Conservation (phyloP, 164 flowering plant genomes). For the Sedum album region DNA sequence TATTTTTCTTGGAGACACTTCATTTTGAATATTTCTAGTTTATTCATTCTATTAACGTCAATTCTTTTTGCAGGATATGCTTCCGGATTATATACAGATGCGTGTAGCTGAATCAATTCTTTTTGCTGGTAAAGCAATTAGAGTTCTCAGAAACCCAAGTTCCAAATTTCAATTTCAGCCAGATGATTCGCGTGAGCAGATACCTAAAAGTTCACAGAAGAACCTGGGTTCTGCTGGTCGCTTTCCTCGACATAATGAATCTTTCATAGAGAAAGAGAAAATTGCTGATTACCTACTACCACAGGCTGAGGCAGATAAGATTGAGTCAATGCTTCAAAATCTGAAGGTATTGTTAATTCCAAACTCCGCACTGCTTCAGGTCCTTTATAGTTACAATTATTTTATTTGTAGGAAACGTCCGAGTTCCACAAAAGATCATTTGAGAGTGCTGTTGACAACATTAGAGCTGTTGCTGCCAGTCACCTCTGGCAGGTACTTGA, state of each 20-base stretch:
- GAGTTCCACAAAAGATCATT: conserved; percentile 97
- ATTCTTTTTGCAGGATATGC: conserved; percentile 66
- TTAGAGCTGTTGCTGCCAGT: conserved; percentile 80
- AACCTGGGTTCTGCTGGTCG: conserved; percentile 39
- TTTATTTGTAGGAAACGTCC: conserved; percentile 63
- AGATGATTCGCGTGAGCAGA: conserved; percentile 31
- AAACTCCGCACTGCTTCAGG: background rate
- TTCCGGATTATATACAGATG: conserved; percentile 89
- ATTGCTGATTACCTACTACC: conserved; percentile 75
- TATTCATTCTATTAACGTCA: background rate
- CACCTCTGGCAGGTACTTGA: conserved; percentile 97
- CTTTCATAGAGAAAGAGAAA: conserved; percentile 24
- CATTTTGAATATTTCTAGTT: background rate
- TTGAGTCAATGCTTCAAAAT: conserved; percentile 72
- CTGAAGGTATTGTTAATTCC: conserved; percentile 46
- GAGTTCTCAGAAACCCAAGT: conserved; percentile 91
- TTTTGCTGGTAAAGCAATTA: conserved; percentile 92
- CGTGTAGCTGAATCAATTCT: conserved; percentile 88
- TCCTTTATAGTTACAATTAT: background rate
- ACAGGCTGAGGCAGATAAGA: conserved; percentile 87
- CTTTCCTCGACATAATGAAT: conserved; percentile 40
- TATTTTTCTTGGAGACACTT: background rate
- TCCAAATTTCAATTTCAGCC: conserved; percentile 48
- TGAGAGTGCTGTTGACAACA: conserved; percentile 70
- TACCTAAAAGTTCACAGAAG: conserved; percentile 38